Base-by-base conservation (phyloP, 108 stramenopile species). In the Ochromonas danica region DNA sequence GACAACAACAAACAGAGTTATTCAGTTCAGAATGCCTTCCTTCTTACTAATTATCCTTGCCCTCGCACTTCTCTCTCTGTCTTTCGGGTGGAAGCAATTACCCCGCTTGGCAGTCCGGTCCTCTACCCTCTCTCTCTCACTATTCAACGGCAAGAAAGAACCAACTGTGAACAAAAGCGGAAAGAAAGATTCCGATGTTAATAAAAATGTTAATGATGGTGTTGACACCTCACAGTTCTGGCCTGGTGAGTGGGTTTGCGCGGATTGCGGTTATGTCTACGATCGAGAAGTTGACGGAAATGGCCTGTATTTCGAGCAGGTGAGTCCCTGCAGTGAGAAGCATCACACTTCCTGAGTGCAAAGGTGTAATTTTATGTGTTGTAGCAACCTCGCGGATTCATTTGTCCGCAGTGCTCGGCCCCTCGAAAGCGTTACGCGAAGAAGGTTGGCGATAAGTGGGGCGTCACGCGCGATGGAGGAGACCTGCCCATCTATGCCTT, bases 201-300 rank as follows among this genome's bases (percentile, higher is more conserved):
- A n/a, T n/a, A n/a, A n/a, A n/a, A n/a, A n/a, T n/a, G n/a, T n/a
- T n/a, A n/a, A n/a, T n/a, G n/a, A n/a, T n/a, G n/a, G n/a, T n/a
- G n/a, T n/a, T n/a, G n/a, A n/a, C n/a, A n/a, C n/a, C n/a, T 51
- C 45, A 22, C 80, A 84, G 74, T 97, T 85, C 89, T 97, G 96
- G 96, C 87, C 92, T 77, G 96, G 96, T 63, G 96, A 97, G 87
- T 97, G 96, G 96, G 94, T 97, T 0, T 97, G 96, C 88, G 94
- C 94, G 81, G 96, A 95, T 71, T 97, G 96, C 62, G 96, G 96
- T 43, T 97, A 97, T 87, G 92, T 97, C 84, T 95, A 97, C 91
- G 91, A 95, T 80, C 82, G 91, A 31, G 91, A 80, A 57, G 22
- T 51, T 51, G 96, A 96, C 84, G 94, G 94, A 82, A 81, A 81